phyloP scores from a whole-genome alignment of 2,329 filamentous ascomycete genomes.

The Aspergillus transmontanensis region DNA sequence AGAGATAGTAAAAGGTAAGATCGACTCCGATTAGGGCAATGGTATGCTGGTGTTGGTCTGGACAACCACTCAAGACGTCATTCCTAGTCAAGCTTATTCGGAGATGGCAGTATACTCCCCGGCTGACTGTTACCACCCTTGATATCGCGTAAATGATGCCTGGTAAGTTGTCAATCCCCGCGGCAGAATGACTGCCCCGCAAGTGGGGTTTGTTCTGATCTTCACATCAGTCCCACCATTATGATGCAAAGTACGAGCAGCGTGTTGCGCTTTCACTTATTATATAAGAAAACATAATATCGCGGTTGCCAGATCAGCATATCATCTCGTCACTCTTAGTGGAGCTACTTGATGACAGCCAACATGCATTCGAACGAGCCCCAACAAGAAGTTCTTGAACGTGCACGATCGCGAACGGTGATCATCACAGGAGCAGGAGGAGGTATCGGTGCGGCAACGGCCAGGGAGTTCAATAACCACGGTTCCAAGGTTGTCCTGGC shows the following conservation, averaged over 20 bases:
- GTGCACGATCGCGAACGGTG: not conserved
- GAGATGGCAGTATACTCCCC: not conserved
- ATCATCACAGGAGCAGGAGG: not conserved
- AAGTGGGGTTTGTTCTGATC: not conserved
- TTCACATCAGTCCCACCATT: not conserved
- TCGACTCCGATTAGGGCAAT: not conserved
- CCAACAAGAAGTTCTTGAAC: not conserved
- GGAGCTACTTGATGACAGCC: not conserved
- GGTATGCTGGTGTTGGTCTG: not conserved
- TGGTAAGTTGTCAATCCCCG: not conserved
- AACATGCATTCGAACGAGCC: not conserved
- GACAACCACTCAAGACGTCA: not conserved
- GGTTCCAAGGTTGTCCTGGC: not conserved
- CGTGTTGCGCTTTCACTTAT: accelerated
- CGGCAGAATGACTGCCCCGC: not conserved
- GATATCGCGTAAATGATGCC: not conserved
- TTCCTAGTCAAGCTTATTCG: not conserved
- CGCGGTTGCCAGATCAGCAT: not conserved
- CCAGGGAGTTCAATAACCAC: not conserved
- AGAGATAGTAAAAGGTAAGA: accelerated
- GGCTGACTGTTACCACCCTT: not conserved
- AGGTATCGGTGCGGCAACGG: not conserved
- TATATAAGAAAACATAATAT: not conserved
- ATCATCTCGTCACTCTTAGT: accelerated
- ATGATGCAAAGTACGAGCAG: not conserved